Base-by-base conservation (phyloP, 108 stramenopile genomes). In the Schizochytrium sp. region DNA sequence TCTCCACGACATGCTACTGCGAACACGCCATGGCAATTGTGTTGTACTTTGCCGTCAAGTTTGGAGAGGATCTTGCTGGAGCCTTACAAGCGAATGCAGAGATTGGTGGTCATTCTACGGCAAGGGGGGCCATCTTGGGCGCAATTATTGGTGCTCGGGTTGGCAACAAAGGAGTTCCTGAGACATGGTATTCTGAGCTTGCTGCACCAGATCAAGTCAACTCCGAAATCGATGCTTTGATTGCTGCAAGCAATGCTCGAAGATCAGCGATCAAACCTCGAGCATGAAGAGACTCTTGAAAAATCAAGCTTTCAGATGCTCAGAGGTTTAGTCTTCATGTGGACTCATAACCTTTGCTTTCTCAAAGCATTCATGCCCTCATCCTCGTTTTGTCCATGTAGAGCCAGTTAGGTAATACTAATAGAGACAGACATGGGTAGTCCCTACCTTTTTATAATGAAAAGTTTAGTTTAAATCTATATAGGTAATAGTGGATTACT, bases 1-100 rank as follows among this genome's bases (percentile, higher is more conserved):
- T 91, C 3, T 88, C 91, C 47, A 83, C 91, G 44, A 76, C 89
- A 41, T 91, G 91, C 72, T 91, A 91, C 41, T 91, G 91, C 72
- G 91, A 91, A 47, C 91, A 91, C 19, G 61, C 91, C 28, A 87
- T 91, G 56, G 76, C 91, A 41, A 83, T 83, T 44, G 91, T 89
- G 3, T 28, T 91, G 7, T 91, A 87, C 61, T 57, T 91, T 4
- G 91, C 91, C 13, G 87, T 83, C 72, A 91, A 91, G 73, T 91
- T 87, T 1, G 57, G 89, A 3, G 73, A 91, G 3, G 89, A 91
- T 61, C 61, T 89, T 19, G 44, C 40, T 40, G 89, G 53, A 46
- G 91, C 91, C 42, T 59, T 91, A 17, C 46, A 89, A 44, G 89
- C 89, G 49, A 91, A 91, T 50, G 89, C 59, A 50, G 76, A 42